phyloP scores from a whole-genome alignment of 2,329 filamentous ascomycete species.

The Periconia macrospinosa region DNA sequence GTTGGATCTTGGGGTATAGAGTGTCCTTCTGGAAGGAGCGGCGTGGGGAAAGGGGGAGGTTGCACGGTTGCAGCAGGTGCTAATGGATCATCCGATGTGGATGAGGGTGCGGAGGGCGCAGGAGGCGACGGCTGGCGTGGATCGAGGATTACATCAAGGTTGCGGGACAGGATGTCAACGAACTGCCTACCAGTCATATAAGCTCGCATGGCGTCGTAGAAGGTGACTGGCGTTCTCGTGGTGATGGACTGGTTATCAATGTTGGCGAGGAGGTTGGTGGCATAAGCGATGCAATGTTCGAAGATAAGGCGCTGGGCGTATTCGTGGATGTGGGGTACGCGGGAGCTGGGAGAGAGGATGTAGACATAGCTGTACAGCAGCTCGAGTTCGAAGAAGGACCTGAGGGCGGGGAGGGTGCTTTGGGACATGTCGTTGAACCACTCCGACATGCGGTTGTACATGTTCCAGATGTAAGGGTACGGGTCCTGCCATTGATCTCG shows the following conservation, averaged over 20 bases:
- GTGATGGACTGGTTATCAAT: constrained; percentile 54
- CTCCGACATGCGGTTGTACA: constrained; percentile 73
- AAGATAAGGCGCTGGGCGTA: constrained; percentile 82
- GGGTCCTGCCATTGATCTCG: constrained; percentile 69
- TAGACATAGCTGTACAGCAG: constrained; percentile 89
- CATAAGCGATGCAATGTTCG: constrained; percentile 81
- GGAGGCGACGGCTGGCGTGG: constrained; percentile 47
- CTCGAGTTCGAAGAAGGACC: constrained; percentile 82
- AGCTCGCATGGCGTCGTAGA: constrained; percentile 82
- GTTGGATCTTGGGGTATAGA: constrained; percentile 35
- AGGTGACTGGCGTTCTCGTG: constrained; percentile 74
- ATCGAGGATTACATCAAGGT: constrained; percentile 50
- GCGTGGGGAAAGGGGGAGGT: constrained; percentile 38
- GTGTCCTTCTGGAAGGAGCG: constrained; percentile 27
- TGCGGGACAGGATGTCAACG: constrained; percentile 58
- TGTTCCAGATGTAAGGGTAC: constrained; percentile 72
- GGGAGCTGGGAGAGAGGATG: constrained; percentile 77
- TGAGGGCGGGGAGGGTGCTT: constrained; percentile 65
- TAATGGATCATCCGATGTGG: constrained; percentile 40
- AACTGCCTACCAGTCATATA: constrained; percentile 69
- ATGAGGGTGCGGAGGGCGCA: constrained; percentile 28
- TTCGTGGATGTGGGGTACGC: constrained; percentile 71
- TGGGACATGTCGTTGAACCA: constrained; percentile 80
- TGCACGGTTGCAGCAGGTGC: constrained; percentile 30
- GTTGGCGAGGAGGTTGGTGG: constrained; percentile 71